phyloP scores from a whole-genome alignment of 352 stramenopile species.

The Hyaloperonospora arabidopsidis region DNA sequence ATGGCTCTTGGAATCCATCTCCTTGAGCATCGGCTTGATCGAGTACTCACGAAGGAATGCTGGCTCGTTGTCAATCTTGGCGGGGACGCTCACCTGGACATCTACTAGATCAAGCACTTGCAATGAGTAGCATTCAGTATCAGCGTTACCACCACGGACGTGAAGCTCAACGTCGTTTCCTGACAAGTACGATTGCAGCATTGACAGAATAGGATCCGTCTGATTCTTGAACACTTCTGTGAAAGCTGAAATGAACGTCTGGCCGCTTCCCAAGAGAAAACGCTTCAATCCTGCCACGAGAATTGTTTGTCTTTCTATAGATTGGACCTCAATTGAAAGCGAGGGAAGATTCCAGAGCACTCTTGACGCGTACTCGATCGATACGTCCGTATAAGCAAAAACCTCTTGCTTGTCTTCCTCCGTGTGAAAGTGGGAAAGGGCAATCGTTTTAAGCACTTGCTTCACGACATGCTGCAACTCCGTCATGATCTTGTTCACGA shows the following conservation, averaged over 20 bases:
- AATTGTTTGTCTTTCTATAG: conserved; percentile 33
- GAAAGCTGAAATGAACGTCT: conserved; percentile 77
- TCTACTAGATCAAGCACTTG: conserved; percentile 60
- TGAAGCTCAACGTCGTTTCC: conserved; percentile 57
- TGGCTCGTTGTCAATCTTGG: conserved; percentile 64
- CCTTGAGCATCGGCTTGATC: conserved; percentile 55
- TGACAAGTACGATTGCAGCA: conserved; percentile 63
- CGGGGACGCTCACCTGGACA: conserved; percentile 50
- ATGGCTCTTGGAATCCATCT: conserved; percentile 62
- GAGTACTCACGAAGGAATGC: conserved; percentile 56
- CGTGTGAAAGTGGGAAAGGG: conserved; percentile 60
- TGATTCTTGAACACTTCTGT: conserved; percentile 59
- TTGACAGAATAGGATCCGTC: conserved; percentile 50
- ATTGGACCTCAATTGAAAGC: conserved; percentile 49
- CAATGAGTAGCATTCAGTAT: conserved; percentile 54
- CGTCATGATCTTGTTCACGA: conserved; percentile 36
- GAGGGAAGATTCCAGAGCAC: conserved; percentile 75
- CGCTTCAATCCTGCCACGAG: conserved; percentile 59
- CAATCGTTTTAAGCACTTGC: conserved; percentile 69
- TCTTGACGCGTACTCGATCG: conserved; percentile 52
- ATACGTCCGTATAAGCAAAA: conserved; percentile 76
- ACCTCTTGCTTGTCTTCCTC: conserved; percentile 49
- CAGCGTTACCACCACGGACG: conserved; percentile 41
- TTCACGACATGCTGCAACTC: conserved; percentile 50
- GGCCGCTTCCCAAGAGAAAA: conserved; percentile 55